These are phyloP conservation scores for Corymbia maculata DNA, from an alignment of 345 rosid genomes.

Conservation along the genomic window DNA sequence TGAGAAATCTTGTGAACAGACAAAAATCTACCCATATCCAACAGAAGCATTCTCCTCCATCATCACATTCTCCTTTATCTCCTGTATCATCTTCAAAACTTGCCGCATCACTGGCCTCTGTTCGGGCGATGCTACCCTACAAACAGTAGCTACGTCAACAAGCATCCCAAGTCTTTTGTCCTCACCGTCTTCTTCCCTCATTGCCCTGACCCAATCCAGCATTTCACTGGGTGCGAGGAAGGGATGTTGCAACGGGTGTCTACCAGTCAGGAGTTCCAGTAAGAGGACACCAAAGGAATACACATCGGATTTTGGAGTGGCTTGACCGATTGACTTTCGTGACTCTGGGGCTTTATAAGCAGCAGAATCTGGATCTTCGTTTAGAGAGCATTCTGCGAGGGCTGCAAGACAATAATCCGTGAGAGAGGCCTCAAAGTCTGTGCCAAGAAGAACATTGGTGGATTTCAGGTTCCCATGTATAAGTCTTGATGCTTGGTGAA, in stretches of 20 bases:
- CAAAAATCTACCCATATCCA: not conserved
- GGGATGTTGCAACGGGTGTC: slow-evolving; percentile 71
- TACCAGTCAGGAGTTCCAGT: slow-evolving; percentile 82
- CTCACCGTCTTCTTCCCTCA: slow-evolving; percentile 59
- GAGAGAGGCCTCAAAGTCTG: slow-evolving; percentile 87
- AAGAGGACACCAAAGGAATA: slow-evolving; percentile 78
- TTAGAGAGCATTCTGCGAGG: slow-evolving; percentile 37
- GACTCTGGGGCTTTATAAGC: slow-evolving; percentile 76
- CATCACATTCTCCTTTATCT: slow-evolving; percentile 59
- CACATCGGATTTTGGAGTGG: slow-evolving; percentile 68
- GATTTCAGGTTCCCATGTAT: slow-evolving; percentile 88
- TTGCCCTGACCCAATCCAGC: slow-evolving; percentile 76
- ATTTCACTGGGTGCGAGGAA: slow-evolving; percentile 64
- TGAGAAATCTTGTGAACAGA: not conserved
- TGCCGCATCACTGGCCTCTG: slow-evolving; percentile 91
- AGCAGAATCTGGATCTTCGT: slow-evolving; percentile 58
- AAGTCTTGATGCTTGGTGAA: slow-evolving; percentile 74
- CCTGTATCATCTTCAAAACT: slow-evolving; percentile 79
- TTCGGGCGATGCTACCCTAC: slow-evolving; percentile 80
- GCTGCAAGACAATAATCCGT: slow-evolving; percentile 73
- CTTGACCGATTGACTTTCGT: slow-evolving; percentile 46
- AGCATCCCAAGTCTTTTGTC: slow-evolving; percentile 64
- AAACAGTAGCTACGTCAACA: slow-evolving; percentile 74
- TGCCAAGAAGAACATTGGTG: slow-evolving; percentile 77
- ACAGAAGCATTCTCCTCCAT: slow-evolving; percentile 22